phyloP scores from a whole-genome alignment of 2,329 filamentous ascomycete genomes.

The Nigrospora oryzae region DNA sequence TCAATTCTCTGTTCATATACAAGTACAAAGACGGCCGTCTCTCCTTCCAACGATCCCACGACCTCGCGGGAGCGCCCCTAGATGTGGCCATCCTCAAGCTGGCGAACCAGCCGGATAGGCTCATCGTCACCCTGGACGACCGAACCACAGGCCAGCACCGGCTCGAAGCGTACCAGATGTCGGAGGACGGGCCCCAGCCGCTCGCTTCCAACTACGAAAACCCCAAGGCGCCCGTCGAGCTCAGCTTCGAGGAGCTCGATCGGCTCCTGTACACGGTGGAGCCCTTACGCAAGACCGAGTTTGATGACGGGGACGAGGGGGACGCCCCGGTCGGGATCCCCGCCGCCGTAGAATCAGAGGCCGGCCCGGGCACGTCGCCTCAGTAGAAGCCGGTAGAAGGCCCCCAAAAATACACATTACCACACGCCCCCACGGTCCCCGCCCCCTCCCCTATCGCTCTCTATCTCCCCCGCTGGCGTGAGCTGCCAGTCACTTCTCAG shows the following conservation, averaged over 20 bases:
- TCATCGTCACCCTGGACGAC: conserved; percentile 26
- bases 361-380: not conserved
- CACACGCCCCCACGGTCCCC: too few species aligned
- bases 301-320: conserved; percentile 7
- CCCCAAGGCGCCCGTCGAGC: conserved; percentile 1
- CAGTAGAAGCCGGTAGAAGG: too few species aligned
- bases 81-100: not conserved
- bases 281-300: conserved; percentile 21
- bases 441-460: too few species aligned
- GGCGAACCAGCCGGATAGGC: conserved; percentile 10
- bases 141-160: conserved; percentile 6
- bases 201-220: too few species aligned
- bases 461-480: too few species aligned
- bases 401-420: too few species aligned
- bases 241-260: conserved; percentile 16
- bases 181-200: too few species aligned
- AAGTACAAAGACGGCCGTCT: conserved; percentile 40
- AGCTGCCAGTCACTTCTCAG: too few species aligned
- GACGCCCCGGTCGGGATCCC: too few species aligned
- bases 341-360: not conserved
- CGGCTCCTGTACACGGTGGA: conserved; percentile 18
- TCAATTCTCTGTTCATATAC: conserved; percentile 60
- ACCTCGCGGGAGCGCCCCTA: too few species aligned
- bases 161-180: conserved; percentile 1
- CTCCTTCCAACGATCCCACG: conserved; percentile 11